Base-by-base conservation (phyloP, 371 early-diverging fungal genomes). In the Cokeromyces recurvatus region DNA sequence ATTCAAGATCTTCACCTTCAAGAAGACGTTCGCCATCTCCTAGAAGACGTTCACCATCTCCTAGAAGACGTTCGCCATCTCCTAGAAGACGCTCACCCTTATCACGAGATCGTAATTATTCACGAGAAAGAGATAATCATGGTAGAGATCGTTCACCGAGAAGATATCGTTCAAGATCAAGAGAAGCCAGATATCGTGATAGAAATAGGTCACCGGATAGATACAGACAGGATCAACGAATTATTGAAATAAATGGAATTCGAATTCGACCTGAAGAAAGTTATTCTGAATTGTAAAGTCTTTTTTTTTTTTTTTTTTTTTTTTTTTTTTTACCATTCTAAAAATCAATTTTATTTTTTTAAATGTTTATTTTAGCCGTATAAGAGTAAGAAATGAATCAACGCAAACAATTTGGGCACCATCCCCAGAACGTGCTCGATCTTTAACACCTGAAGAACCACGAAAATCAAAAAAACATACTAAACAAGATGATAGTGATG, bases 381-480 rank as follows among this genome's bases (percentile, higher is more conserved):
- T 46, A 41, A 59, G 70, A 19, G 63, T 64, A n/a, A 71, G 89
- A 21, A 63, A 78, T 29, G 62, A 62, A 9, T 81, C 59, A 24
- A 51, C 61, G 17, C 66, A 61, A 35, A 84, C 81, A 0, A 75
- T 90, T 29, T 90, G 88, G 86, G 78, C 85, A 1, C 53, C 79
- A 12, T 87, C 90, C 0, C 90, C 89, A 20, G 61, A 62, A 43
- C 53, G 57, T 38, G 57, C 62, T 32, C 64, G 66, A 31, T 64
- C 73, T 4, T 29, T 53, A 0, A 58, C 66, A 27, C 69, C 73
- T 19, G 68, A 62, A 31, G 47, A 55, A 32, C 38, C 19, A 40
- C 32, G 5, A 45, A 40, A 24, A 47, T 22, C 29, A 48, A 27
- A 22, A 27, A n/a, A 11, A 15, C 11, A 34, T 14, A 34, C 9